These are phyloP conservation scores for Blastocystis sp. DNA, from an alignment of 352 stramenopile species.

Conservation along the genomic window DNA sequence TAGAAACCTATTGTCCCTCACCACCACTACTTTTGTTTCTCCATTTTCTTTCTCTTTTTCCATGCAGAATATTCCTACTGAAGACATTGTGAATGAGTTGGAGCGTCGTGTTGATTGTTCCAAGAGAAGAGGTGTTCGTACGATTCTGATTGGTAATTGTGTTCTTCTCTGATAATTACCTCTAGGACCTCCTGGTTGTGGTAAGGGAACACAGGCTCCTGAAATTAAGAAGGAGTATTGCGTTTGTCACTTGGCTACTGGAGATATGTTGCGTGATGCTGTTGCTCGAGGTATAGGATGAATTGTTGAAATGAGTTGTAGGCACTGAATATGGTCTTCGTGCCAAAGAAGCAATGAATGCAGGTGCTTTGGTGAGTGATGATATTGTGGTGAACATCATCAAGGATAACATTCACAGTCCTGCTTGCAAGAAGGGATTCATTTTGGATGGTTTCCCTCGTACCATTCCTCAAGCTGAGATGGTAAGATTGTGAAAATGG, in stretches of 20 bases:
- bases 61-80: constrained; percentile 70
- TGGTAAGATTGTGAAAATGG: constrained; percentile 67
- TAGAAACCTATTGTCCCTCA: neutral
- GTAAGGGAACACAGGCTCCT: constrained; percentile 96
- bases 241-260: constrained; percentile 91
- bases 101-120: constrained; percentile 82
- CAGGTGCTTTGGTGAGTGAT: constrained; percentile 82
- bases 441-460: constrained; percentile 98
- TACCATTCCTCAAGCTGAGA: constrained; percentile 90
- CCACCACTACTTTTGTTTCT: neutral
- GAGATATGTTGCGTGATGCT: constrained; percentile 94
- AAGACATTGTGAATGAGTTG: constrained; percentile 78
- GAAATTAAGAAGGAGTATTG: constrained; percentile 94
- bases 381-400: constrained; percentile 99
- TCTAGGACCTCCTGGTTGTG: constrained; percentile 81
- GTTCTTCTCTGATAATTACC: constrained; percentile 57
- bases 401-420: constrained; percentile 88
- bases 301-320: constrained; percentile 59
- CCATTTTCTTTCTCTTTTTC: constrained; percentile 11
- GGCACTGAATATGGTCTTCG: constrained; percentile 70
- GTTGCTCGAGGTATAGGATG: constrained; percentile 78
- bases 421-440: constrained; percentile 92
- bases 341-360: constrained; percentile 86
- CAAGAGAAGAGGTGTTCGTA: constrained; percentile 83
- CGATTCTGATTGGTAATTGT: constrained; percentile 82